These are phyloP conservation scores for Nyctanthes arbortristis DNA, from an alignment of 257 asterid genomes.

Conservation along the genomic window DNA sequence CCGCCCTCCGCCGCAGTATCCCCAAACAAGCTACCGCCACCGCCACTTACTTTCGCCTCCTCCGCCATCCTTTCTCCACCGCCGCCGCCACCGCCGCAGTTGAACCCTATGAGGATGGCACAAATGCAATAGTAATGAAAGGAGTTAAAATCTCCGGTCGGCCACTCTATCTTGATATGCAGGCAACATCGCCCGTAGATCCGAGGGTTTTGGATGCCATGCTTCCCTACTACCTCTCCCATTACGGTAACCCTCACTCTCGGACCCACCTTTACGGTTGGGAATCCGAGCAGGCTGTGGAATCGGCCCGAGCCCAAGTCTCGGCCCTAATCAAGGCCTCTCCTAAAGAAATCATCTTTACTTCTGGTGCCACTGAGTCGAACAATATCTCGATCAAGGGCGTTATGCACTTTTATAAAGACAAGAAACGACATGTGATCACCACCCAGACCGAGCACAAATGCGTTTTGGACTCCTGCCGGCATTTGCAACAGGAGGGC, in stretches of 20 bases:
- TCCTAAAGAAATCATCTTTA: conserved; percentile 89
- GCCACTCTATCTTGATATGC: conserved; percentile 96
- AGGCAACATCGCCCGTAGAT: conserved; percentile 95
- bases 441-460: conserved; percentile 98
- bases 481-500: conserved; percentile 91
- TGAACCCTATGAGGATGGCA: conserved; percentile 56
- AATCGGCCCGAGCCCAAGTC: conserved; percentile 60
- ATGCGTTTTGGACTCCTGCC: conserved; percentile 92
- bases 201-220: conserved; percentile 91
- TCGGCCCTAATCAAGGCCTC: conserved; percentile 75
- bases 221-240: conserved; percentile 82
- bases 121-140: conserved; percentile 63
- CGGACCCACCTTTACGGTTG: conserved; percentile 98
- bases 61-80: conserved; percentile 43
- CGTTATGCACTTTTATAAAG: conserved; percentile 80
- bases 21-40: conserved; percentile 24
- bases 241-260: conserved; percentile 92
- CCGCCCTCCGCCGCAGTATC: conserved; percentile 57
- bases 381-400: conserved; percentile 91
- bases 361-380: conserved; percentile 97
- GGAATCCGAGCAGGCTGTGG: conserved; percentile 95
- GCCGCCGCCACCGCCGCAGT: conserved; percentile 42
- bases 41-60: not conserved
- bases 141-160: conserved; percentile 93
- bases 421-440: conserved; percentile 92